These are phyloP conservation scores for Candida maris DNA, from an alignment of 805 yeast genomes.

Conservation along the genomic window DNA sequence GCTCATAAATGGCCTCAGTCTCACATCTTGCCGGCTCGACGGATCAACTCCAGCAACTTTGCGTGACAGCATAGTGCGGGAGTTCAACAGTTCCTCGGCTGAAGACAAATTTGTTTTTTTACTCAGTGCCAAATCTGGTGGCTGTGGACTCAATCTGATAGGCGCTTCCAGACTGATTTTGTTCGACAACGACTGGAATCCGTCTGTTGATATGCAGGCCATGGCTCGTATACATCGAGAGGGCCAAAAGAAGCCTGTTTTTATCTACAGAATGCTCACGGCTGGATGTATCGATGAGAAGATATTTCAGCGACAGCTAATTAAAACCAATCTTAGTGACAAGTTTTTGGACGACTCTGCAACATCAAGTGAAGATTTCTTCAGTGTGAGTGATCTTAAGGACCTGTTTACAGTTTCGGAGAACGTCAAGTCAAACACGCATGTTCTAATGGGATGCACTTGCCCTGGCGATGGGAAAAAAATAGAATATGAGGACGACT, in stretches of 20 bases:
- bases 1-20: constrained; percentile 44
- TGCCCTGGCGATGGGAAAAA: constrained; percentile 53
- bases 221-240: constrained; percentile 95
- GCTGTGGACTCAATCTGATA: constrained; percentile 82
- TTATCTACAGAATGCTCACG: constrained; percentile 76
- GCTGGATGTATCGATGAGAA: constrained; percentile 94
- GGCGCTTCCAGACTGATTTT: constrained; percentile 86
- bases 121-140: constrained; percentile 88
- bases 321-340: constrained; percentile 76
- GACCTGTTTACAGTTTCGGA: constrained; percentile 65
- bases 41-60: constrained; percentile 73
- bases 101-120: constrained; percentile 58
- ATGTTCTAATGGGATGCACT: constrained; percentile 65
- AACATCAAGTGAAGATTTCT: constrained; percentile 57
- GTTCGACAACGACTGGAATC: constrained; percentile 97
- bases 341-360: constrained; percentile 50
- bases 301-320: constrained; percentile 85
- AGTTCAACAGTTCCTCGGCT: constrained; percentile 53
- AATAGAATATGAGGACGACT: constrained; percentile 17
- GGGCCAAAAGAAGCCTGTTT: constrained; percentile 79
- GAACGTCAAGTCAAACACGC: constrained; percentile 62
- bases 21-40: constrained; percentile 65
- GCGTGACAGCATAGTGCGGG: constrained; percentile 61
- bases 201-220: constrained; percentile 87
- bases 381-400: constrained; percentile 62